Percentiles rank a stretch among this genome's conserved stretches.
Evolutionary conservation across 108 stramenopile species (phyloP).

Genomic region (Conticribra guillardii): DNA sequence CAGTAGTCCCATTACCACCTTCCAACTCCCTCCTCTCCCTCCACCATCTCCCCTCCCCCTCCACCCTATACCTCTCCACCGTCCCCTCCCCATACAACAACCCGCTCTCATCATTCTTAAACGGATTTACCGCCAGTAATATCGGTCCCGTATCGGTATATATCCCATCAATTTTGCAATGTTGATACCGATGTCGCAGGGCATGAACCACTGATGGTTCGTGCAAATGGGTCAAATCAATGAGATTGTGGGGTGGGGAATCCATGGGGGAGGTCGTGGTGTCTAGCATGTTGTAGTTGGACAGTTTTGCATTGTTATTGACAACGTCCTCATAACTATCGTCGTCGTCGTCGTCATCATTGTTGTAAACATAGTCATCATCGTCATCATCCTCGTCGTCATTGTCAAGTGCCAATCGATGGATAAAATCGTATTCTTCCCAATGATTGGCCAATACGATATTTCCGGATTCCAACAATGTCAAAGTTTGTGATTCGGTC

Average conservation of each 20-base stretch:
- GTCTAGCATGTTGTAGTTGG: too few relatives aligned
- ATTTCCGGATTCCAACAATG: conserved; percentile 23
- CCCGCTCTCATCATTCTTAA: conserved; percentile 39
- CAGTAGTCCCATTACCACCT: not conserved
- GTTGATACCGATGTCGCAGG: conserved; percentile 42
- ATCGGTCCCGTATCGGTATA: conserved; percentile 72
- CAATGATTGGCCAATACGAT: conserved; percentile 29
- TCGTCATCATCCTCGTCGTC: conserved; percentile 22
- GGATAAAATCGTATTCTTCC: conserved; percentile 30
- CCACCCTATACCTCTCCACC: conserved; percentile 9
- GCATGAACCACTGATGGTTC: conserved; percentile 49
- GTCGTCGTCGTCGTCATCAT: not conserved
- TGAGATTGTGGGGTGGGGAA: conserved; percentile 32
- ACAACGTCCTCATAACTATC: not conserved
- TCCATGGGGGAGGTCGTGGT: not conserved
- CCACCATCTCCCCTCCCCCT: conserved; percentile 29
- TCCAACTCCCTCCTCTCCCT: conserved; percentile 7
- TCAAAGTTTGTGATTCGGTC: conserved; percentile 4
- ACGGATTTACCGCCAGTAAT: conserved; percentile 68
- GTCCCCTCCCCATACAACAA: conserved; percentile 25
- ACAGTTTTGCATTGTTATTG: too few relatives aligned
- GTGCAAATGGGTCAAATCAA: conserved; percentile 48
- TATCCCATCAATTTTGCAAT: conserved; percentile 19
- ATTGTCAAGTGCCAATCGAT: conserved; percentile 6
- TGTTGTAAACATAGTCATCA: conserved; percentile 22